A percentile compares a stretch with the other conserved stretches of the same genome.
Conservation (phyloP, 1,139 yeast genomes). For the Lodderomyces metapsilosis region DNA sequence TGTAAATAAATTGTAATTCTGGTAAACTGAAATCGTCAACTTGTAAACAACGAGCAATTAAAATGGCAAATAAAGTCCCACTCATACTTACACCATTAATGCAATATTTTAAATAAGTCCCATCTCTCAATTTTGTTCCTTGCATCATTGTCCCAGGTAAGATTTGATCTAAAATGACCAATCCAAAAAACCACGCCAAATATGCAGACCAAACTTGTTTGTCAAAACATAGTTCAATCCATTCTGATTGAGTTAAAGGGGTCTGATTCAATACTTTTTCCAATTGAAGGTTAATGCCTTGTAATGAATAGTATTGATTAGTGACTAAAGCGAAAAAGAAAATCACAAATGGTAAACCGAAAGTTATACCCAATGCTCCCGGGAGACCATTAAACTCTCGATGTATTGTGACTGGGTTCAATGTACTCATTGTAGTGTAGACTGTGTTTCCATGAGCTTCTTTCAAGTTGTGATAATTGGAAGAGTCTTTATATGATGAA, state of each 20-base stretch:
- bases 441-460: not conserved
- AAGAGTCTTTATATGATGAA: not conserved
- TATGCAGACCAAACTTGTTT: constrained; percentile 61
- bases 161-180: constrained; percentile 61
- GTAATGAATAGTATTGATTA: constrained; percentile 54
- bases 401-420: constrained; percentile 72
- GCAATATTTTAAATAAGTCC: constrained; percentile 64
- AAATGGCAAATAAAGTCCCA: constrained; percentile 41
- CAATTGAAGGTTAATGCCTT: constrained; percentile 48
- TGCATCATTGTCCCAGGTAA: constrained; percentile 69
- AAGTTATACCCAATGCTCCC: constrained; percentile 69
- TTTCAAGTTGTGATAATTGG: not conserved
- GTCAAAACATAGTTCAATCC: constrained; percentile 32
- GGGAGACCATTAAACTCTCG: constrained; percentile 75
- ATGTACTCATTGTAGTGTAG: constrained; percentile 7
- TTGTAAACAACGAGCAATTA: constrained; percentile 50
- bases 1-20: constrained; percentile 74
- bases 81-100: constrained; percentile 75
- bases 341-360: constrained; percentile 66
- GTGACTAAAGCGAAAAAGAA: constrained; percentile 56
- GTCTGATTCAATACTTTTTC: constrained; percentile 27
- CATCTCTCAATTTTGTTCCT: constrained; percentile 78
- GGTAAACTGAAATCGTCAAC: constrained; percentile 56
- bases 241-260: constrained; percentile 25
- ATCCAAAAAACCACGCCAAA: constrained; percentile 67